Base-by-base conservation (phyloP, 2,329 filamentous ascomycete genomes). In the Colletotrichum scovillei region DNA sequence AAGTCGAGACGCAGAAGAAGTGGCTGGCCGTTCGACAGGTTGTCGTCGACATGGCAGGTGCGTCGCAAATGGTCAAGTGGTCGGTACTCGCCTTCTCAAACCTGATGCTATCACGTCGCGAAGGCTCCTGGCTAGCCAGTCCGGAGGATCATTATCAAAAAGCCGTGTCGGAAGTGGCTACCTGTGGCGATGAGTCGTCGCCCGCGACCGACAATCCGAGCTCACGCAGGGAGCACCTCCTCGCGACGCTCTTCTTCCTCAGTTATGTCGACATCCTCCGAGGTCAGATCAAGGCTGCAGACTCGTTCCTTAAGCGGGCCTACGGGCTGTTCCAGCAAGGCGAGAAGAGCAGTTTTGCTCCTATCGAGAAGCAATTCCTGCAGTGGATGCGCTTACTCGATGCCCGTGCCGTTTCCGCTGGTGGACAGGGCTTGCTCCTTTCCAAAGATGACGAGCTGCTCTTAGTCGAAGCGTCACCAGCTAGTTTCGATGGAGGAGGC, bases 361-460 rank as follows among this genome's bases (percentile, higher is more conserved):
- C 81, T 1, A 75, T 84, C 3, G 87, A 89, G 75, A 84, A 85
- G 73, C 84, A 87, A 9, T 76, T 90, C 0, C 81, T 90, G 42
- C 85, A 86, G 2, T 90, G 88, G 88, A 83, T 90, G 46, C 86
- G 88, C 4, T 81, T 90, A 3, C 82, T 90, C 3, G 88, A 90
- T 75, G 88, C 86, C 1, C 83, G 88, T 11, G 88, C 88, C 4
- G 88, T 89, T 14, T 88, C 87, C 2, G 88, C 88, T 1, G 88
- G 88, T 3, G 88, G 88, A 1, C 88, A 90, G 68, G 88, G 88
- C 0, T 79, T 89, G 1, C 89, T 90, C 67, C 79, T 90, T 1
- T 81, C 82, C 7, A 84, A 87, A 14, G 84, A 85, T 16, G 85
- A 88, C 53, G 87, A 88, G 69, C 78, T 80, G 1, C 76, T 87